A percentile compares a stretch with the other conserved stretches of the same genome.
Conservation (phyloP, 352 stramenopile species). For the Pythium rishiriense region DNA sequence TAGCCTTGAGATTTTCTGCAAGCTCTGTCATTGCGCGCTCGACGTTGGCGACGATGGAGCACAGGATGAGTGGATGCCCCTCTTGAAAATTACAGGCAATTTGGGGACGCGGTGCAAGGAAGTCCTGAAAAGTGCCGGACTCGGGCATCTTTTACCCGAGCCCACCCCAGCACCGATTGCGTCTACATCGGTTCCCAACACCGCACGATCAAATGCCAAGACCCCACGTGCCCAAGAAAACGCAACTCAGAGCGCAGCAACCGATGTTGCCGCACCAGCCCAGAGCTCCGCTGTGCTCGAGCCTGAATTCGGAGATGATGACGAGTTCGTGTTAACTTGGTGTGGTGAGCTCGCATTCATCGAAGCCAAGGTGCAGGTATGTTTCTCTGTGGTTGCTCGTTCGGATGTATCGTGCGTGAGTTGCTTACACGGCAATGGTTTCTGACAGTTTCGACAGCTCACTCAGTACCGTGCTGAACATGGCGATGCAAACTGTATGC, state of each 20-base stretch:
- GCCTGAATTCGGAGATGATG: constrained; percentile 33
- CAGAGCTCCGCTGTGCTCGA: background rate
- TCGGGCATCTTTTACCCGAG: constrained; percentile 36
- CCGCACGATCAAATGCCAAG: constrained; percentile 33
- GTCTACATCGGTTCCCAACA: constrained; percentile 25
- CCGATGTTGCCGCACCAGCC: background rate
- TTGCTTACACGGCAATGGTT: background rate
- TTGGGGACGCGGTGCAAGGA: constrained; percentile 44
- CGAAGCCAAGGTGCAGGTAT: constrained; percentile 27
- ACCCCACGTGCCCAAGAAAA: constrained; percentile 26
- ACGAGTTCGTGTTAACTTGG: constrained; percentile 61
- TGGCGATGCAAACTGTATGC: constrained; percentile 14
- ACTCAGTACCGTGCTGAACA: background rate
- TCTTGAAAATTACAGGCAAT: constrained; percentile 43
- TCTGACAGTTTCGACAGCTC: constrained; percentile 8
- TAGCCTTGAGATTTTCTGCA: constrained; percentile 24
- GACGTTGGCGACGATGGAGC: constrained; percentile 12
- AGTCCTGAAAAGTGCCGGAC: constrained; percentile 32
- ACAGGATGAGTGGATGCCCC: constrained; percentile 22
- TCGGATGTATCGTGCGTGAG: too few relatives aligned
- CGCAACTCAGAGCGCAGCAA: background rate
- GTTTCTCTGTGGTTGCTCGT: background rate
- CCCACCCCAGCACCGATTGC: background rate
- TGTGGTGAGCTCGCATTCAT: constrained; percentile 66
- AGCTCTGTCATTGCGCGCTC: constrained; percentile 21